Evolutionary conservation across 2,329 filamentous ascomycete genomes (phyloP), one percentile per base, ranked within the genome.

Genomic region (Talaromyces sp.): DNA sequence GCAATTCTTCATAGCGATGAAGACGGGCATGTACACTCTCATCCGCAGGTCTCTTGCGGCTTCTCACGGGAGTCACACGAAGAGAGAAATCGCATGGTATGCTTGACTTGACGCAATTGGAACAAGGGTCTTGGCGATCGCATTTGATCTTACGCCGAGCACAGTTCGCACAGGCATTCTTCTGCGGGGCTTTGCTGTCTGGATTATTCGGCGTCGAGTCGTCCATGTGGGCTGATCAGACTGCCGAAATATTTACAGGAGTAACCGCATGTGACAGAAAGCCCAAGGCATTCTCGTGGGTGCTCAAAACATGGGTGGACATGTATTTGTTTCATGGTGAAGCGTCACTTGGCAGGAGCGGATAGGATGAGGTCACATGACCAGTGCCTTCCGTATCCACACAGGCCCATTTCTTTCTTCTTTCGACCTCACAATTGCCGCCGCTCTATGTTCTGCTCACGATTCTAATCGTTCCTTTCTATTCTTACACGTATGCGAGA

Each of bases 71-170:
- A 64, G 52, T 78, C 67, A 85, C 31, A 6, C 34, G 79, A 63
- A 85, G 76, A 71, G 67, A 4, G 71, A 66, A 2, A 72, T 79
- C 65, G 63, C 75, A 90, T 67, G 88, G 83, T 47, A 83, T 82
- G 31, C 80, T 78, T 62, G 85, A 82, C 75, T 84, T 88, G 73
- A 85, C 78, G 69, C 88, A 90, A 75, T 88, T 87, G 69, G 82
- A 80, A 69, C 88, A 90, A 34, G 88, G 87, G 74, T 87, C 86
- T 68, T 82, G 85, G 75, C 87, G 87, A 74, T 89, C 85, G 74
- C 88, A 90, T 63, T 86, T 86, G 54, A 90, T 83, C 73, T 90
- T 90, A 61, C 87, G 83, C 71, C 89, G 87, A 87, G 79, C 18
- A 89, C 81, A 69, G 89, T 91, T 57, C 81, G 36, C 23, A 27